Conservation (phyloP, 2,329 filamentous ascomycete genomes). For the Monosporascus sp. region DNA sequence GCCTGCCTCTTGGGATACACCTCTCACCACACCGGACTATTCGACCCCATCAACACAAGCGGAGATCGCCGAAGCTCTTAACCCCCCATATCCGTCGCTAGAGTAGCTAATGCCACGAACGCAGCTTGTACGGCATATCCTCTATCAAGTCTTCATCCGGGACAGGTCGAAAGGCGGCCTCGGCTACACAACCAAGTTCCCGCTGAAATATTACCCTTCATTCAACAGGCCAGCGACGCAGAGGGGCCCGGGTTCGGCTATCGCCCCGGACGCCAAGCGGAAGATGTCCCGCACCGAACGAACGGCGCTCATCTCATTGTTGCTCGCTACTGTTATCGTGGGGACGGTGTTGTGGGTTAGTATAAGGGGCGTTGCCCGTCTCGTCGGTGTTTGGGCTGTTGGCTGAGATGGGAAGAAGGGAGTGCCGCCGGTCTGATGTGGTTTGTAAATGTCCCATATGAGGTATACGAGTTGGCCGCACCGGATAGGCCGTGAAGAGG, state of each 20-base stretch:
- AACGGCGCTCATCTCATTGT: slow-evolving; percentile 17
- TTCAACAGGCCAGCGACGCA: slow-evolving; percentile 33
- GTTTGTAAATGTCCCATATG: too few species aligned
- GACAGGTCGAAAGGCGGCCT: slow-evolving; percentile 55
- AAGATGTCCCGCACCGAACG: slow-evolving; percentile 29
- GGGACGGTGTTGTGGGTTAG: slow-evolving; percentile 10
- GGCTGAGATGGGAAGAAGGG: too few species aligned
- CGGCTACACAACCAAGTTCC: slow-evolving; percentile 57
- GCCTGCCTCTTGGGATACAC: too few species aligned
- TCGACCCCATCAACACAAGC: too few species aligned
- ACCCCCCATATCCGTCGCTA: too few species aligned
- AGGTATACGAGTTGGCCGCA: too few species aligned
- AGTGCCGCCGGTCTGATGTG: too few species aligned
- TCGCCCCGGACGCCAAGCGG: slow-evolving; percentile 22
- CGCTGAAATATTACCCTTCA: slow-evolving; percentile 64
- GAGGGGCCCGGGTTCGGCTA: slow-evolving; percentile 6
- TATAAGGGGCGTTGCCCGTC: not conserved
- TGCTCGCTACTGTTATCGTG: slow-evolving; percentile 10
- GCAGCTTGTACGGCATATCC: slow-evolving; percentile 44
- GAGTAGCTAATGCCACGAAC: slow-evolving; percentile 11
- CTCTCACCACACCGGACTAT: too few species aligned
- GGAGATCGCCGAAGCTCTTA: too few species aligned
- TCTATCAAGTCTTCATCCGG: slow-evolving; percentile 58
- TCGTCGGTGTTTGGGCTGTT: too few species aligned
- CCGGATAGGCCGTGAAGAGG: too few species aligned